Evolutionary conservation across 371 early-diverging fungal genomes (phyloP).

Genomic region (Mortierella sp.): DNA sequence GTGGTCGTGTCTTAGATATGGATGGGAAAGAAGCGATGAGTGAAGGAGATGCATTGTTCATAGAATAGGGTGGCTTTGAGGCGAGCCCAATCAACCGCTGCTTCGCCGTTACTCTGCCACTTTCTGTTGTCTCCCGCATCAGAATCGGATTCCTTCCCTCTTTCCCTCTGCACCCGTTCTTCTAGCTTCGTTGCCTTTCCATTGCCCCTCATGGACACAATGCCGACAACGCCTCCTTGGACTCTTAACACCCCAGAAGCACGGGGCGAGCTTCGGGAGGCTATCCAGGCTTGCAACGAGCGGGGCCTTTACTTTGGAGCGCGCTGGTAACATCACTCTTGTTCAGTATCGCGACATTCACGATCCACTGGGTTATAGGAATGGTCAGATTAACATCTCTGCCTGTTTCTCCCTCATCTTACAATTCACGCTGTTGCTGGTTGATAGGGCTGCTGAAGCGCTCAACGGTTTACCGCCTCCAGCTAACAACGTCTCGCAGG

Average conservation of each 20-base stretch:
- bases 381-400: no score
- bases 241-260: conserved; percentile 11
- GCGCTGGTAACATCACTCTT: conserved; percentile 66
- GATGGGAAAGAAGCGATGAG: no score
- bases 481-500: conserved; percentile 1
- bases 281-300: conserved; percentile 72
- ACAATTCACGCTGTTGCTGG: not conserved
- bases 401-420: not conserved
- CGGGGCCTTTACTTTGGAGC: conserved; percentile 74
- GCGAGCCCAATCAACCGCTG: no score
- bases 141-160: no score
- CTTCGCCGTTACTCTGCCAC: no score
- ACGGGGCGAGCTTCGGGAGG: conserved; percentile 54
- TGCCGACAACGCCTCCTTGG: not conserved
- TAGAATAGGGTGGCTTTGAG: no score
- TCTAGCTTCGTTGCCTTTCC: not conserved
- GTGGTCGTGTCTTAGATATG: no score
- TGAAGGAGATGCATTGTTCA: no score
- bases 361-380: not conserved
- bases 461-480: conserved; percentile 63
- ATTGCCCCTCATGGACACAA: not conserved
- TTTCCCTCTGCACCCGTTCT: no score
- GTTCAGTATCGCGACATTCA: no score
- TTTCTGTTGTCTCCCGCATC: no score
- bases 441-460: conserved; percentile 75